Conservation (phyloP, 106 monocot species). For the Dioscorea dumetorum region DNA sequence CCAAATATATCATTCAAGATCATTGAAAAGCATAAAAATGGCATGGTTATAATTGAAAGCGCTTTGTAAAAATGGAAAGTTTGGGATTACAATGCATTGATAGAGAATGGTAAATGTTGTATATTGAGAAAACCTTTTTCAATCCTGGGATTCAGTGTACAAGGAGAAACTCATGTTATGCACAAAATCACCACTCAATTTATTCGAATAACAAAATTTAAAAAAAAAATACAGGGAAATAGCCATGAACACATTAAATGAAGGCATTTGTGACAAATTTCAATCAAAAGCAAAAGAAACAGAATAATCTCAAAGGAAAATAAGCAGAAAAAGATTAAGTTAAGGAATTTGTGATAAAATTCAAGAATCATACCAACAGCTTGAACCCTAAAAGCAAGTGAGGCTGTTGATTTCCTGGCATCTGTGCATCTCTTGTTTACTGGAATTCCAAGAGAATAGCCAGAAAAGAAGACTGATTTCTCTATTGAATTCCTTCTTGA, state of each 20-base stretch:
- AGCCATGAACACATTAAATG: too few relatives aligned
- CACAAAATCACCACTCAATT: too few relatives aligned
- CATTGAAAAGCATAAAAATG: background rate
- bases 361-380: conserved; percentile 1
- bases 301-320: background rate
- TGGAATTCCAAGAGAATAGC: background rate
- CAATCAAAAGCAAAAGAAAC: background rate
- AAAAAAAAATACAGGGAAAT: too few relatives aligned
- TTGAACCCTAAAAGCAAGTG: conserved; percentile 2
- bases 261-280: background rate
- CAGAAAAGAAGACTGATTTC: conserved; percentile 3
- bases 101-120: too few relatives aligned
- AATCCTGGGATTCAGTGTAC: too few relatives aligned
- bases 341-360: background rate
- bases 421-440: background rate
- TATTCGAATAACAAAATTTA: too few relatives aligned
- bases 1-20: background rate
- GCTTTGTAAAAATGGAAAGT: too few relatives aligned
- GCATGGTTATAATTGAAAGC: background rate
- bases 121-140: too few relatives aligned
- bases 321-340: background rate
- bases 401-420: background rate
- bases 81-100: too few relatives aligned
- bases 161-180: too few relatives aligned
- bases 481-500: background rate